Conservation (phyloP, 495 filamentous ascomycete genomes). For the Lepraria neglecta region DNA sequence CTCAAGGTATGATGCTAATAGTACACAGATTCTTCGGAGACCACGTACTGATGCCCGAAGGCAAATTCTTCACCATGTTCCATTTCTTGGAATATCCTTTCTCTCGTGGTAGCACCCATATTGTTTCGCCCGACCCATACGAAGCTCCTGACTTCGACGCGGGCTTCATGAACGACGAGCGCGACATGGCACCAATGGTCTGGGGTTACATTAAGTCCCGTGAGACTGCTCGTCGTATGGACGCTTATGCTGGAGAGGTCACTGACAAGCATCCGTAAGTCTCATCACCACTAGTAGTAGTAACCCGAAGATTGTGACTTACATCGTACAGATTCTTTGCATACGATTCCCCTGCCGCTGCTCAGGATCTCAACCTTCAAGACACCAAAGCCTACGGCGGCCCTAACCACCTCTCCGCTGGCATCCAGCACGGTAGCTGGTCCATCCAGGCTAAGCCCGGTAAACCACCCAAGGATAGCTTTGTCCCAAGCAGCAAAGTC, state of each 20-base stretch:
- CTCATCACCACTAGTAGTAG: background rate
- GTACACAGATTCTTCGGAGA: conserved; percentile 51
- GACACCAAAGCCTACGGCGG: conserved; percentile 71
- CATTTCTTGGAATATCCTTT: conserved; percentile 80
- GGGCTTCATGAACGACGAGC: conserved; percentile 79
- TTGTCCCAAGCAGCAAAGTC: conserved; percentile 45
- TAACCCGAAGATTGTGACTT: background rate
- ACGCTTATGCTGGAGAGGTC: conserved; percentile 71
- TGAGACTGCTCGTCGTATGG: conserved; percentile 73
- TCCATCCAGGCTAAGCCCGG: conserved; percentile 42
- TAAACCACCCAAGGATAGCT: conserved; percentile 41
- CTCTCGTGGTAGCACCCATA: conserved; percentile 66
- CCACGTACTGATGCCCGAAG: conserved; percentile 66
- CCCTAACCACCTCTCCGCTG: conserved; percentile 64
- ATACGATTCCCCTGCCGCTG: conserved; percentile 59
- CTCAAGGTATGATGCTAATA: conserved; percentile 3
- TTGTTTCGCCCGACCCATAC: conserved; percentile 64
- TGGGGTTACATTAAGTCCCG: conserved; percentile 85
- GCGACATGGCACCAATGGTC: conserved; percentile 77
- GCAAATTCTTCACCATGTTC: conserved; percentile 86
- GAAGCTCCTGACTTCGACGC: conserved; percentile 73
- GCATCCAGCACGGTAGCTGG: conserved; percentile 55
- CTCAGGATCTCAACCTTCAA: conserved; percentile 65
- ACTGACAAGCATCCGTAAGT: conserved; percentile 51
- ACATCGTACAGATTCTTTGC: conserved; percentile 53